Base-by-base conservation (phyloP, 805 yeast species). In the Candida hungchunana region DNA sequence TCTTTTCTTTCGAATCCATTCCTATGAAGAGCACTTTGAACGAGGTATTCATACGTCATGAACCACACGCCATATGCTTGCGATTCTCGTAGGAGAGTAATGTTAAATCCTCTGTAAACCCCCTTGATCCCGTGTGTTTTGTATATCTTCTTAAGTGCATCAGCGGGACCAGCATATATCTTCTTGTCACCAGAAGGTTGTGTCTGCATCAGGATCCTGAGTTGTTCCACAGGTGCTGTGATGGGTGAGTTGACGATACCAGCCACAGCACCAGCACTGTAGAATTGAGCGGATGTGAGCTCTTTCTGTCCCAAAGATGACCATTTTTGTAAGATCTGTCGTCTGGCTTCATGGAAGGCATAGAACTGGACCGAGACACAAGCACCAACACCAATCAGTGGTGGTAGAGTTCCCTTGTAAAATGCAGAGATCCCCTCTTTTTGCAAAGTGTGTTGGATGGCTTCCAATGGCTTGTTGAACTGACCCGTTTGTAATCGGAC, bases 301-400 rank as follows among this genome's bases (percentile, higher is more conserved):
- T 60, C 58, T 4, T 51, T 50, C 14, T 61, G 63, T 4, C 50
- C 50, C 4, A 47, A 37, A 6, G 57, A 56, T 29, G 69, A 64
- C 13, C 58, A 58, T 45, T 72, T 71, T 13, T 59, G 56, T 36
- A 82, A 82, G 42, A 72, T 62, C 52, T 75, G 82, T 39, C 90
- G 62, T 53, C 97, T 71, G 59, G 73, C 82, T 59, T 90, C 97
- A 51, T 88, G 89, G 30, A 87, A 82, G 1, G 86, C 95, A 34
- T 95, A 93, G 55, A 90, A 90, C 62, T 93, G 98, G 21, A 90
- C 86, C 12, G 96, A 84, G 11, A 93, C 97, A 69, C 97, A 89
- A 0, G 95, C 95, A 33, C 98, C 98, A 9, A 89, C 87, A 16
- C 98, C 98, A 22, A 90, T 58, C 46, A 90, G 69, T 13, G 98